Conservation (phyloP, 805 yeast species). For the Naumovozyma baii region DNA sequence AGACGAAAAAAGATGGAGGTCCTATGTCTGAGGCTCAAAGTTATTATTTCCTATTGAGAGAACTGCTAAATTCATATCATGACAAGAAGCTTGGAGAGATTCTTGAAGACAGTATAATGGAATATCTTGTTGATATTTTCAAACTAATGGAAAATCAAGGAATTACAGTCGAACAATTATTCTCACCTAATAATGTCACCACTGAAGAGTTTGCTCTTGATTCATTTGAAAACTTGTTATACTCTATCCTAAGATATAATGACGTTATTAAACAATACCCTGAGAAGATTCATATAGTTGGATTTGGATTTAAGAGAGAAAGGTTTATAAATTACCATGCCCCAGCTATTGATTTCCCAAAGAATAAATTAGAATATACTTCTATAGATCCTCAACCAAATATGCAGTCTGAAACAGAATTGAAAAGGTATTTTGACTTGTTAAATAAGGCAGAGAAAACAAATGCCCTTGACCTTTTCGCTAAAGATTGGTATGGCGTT, state of each 20-base stretch:
- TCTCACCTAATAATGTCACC: constrained; percentile 23
- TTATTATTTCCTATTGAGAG: constrained; percentile 39
- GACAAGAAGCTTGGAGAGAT: neutral
- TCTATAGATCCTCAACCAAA: constrained; percentile 50
- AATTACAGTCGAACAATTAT: constrained; percentile 10
- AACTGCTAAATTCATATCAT: constrained; percentile 23
- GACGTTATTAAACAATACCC: constrained; percentile 45
- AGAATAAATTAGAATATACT: constrained; percentile 35
- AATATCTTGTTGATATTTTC: constrained; percentile 2
- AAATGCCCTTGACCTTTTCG: constrained; percentile 46
- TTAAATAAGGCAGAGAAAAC: constrained; percentile 40
- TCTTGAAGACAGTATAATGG: constrained; percentile 7
- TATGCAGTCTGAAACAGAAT: constrained; percentile 17
- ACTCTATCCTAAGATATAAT: constrained; percentile 45
- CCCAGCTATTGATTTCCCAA: constrained; percentile 38
- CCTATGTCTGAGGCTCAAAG: constrained; percentile 53
- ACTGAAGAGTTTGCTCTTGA: constrained; percentile 71
- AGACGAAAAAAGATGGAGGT: constrained; percentile 49
- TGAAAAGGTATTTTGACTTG: constrained; percentile 36
- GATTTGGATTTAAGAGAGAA: constrained; percentile 62
- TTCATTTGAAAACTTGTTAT: constrained; percentile 67
- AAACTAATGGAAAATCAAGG: constrained; percentile 3
- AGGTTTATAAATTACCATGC: constrained; percentile 52
- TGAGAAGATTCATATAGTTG: constrained; percentile 43
- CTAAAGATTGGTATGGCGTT: constrained; percentile 50